phyloP scores from a whole-genome alignment of 208 protist genomes.

The Trypanosoma scelopori region DNA sequence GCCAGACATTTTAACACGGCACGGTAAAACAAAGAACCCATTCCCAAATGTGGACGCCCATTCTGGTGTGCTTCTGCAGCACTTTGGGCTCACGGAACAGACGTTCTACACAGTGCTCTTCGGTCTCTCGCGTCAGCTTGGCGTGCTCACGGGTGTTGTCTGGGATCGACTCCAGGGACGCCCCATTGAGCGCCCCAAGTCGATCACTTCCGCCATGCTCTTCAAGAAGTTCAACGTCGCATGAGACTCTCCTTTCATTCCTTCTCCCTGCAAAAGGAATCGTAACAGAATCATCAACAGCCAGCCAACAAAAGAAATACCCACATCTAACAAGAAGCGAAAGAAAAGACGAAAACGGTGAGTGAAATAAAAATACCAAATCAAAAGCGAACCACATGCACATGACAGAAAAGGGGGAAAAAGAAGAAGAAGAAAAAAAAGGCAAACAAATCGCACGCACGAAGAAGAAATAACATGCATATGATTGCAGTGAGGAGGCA shows the following conservation, averaged over 20 bases:
- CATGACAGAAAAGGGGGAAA: not conserved
- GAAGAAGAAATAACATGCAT: no score
- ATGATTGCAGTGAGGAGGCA: no score
- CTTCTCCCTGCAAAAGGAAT: not conserved
- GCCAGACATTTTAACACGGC: constrained; percentile 95
- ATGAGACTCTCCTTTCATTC: not conserved
- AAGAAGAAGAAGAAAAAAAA: not conserved
- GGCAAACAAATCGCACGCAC: no score
- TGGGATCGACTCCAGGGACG: constrained; percentile 94
- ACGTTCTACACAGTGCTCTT: constrained; percentile 98
- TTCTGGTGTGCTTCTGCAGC: constrained; percentile 90
- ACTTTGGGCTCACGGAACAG: constrained; percentile 97
- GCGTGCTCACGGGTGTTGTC: constrained; percentile 93
- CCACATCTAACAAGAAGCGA: not conserved
- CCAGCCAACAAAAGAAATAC: not conserved
- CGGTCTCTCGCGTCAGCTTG: constrained; percentile 95
- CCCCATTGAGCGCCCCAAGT: constrained; percentile 98
- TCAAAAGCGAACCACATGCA: no score
- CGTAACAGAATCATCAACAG: not conserved
- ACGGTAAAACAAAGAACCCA: constrained; percentile 98
- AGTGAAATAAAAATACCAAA: not conserved
- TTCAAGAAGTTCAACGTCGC: constrained; percentile 54
- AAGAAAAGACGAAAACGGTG: not conserved
- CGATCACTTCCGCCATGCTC: constrained; percentile 82
- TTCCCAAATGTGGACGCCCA: constrained; percentile 99